A percentile compares a stretch with the other conserved stretches of the same genome.
Evolutionary conservation across 345 rosid genomes (phyloP).

Genomic region (Gossypium australe): DNA sequence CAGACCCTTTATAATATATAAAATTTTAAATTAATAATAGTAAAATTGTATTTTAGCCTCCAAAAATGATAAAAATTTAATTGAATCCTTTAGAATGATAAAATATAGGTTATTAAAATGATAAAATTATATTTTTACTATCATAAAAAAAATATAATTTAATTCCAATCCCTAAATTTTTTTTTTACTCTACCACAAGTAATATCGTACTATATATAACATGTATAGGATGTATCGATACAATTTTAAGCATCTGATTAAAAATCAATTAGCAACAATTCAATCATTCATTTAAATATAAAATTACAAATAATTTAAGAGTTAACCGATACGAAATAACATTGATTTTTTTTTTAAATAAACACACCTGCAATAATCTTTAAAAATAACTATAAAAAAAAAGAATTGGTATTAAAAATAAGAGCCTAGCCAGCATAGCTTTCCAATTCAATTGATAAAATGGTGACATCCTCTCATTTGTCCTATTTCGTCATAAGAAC

Average conservation of each 20-base stretch:
- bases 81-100: no score
- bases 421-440: not conserved
- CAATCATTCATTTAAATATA: not conserved
- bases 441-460: not conserved
- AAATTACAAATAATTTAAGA: not conserved
- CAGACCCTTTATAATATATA: no score
- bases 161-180: accelerated
- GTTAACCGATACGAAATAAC: not conserved
- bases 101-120: no score
- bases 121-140: no score
- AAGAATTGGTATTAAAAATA: not conserved
- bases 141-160: no score
- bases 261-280: not conserved
- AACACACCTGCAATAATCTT: not conserved
- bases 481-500: slow-evolving; percentile 29
- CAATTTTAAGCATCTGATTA: not conserved
- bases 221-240: no score
- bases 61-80: no score
- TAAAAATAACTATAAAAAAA: not conserved
- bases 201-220: no score
- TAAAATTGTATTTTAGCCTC: no score
- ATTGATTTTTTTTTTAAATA: not conserved
- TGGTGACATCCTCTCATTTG: slow-evolving; percentile 50
- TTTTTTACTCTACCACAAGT: no score
- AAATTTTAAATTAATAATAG: no score